phyloP scores from a whole-genome alignment of 2,329 filamentous ascomycete species.

The Mycosphaerella sp. region DNA sequence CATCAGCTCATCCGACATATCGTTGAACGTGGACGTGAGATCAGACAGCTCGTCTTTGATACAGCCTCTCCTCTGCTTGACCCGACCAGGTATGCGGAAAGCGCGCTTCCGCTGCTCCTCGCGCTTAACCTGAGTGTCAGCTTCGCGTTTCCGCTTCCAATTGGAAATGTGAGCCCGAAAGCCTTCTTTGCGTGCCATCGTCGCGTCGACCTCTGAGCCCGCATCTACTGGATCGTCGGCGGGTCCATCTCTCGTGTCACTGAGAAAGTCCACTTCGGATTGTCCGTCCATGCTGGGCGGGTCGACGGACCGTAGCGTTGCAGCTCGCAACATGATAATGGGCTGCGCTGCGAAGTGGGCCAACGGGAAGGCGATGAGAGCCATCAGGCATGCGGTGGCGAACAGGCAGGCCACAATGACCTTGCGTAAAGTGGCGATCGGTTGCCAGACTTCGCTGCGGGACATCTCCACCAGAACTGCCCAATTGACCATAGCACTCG shows the following conservation, averaged over 20 bases:
- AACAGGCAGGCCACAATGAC: constrained; percentile 82
- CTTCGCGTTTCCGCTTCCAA: constrained; percentile 25
- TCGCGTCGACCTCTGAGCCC: constrained; percentile 26
- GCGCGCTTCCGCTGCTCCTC: constrained; percentile 38
- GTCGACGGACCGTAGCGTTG: constrained; percentile 66
- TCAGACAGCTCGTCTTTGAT: constrained; percentile 82
- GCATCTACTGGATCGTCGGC: constrained; percentile 38
- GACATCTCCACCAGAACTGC: constrained; percentile 73
- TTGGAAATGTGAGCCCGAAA: constrained; percentile 30
- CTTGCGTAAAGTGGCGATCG: constrained; percentile 67
- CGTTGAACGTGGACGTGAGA: constrained; percentile 77
- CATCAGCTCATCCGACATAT: constrained; percentile 85
- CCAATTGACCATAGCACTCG: constrained; percentile 69
- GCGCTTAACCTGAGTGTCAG: constrained; percentile 28
- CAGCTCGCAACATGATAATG: constrained; percentile 67
- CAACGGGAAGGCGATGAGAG: constrained; percentile 67
- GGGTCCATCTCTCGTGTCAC: constrained; percentile 16
- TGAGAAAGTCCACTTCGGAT: constrained; percentile 28
- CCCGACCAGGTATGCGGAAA: constrained; percentile 81
- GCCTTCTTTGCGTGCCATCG: constrained; percentile 42
- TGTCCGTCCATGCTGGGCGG: constrained; percentile 45
- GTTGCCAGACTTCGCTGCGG: constrained; percentile 65
- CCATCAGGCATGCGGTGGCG: constrained; percentile 63
- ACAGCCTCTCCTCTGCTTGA: constrained; percentile 65
- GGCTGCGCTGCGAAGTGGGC: constrained; percentile 77